phyloP scores from a whole-genome alignment of 352 stramenopile genomes.

The Globisporangium abappressorium region DNA sequence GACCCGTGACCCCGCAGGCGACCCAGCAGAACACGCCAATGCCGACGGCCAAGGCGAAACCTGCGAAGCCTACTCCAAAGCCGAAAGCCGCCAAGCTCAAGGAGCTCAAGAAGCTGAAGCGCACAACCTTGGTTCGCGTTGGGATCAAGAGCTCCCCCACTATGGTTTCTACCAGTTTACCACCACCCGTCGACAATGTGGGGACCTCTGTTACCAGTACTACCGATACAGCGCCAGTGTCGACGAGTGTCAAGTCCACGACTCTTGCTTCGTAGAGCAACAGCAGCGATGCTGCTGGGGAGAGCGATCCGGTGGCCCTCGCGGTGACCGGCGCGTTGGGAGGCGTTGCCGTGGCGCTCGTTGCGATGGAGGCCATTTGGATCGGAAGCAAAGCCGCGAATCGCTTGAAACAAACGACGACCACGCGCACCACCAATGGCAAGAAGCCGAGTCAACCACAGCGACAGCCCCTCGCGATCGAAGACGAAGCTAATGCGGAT shows the following conservation, averaged over 20 bases:
- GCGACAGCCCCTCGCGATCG: not conserved
- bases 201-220: not conserved
- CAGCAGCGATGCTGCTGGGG: not conserved
- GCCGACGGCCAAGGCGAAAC: not conserved
- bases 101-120: not conserved
- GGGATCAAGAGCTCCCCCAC: not conserved
- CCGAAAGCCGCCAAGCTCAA: not conserved
- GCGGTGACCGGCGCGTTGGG: not conserved
- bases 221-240: not conserved
- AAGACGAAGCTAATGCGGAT: not conserved
- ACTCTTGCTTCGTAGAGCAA: not conserved
- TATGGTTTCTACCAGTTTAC: not conserved
- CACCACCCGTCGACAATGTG: not conserved
- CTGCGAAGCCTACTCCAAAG: not conserved
- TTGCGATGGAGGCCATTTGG: not conserved
- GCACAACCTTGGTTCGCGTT: not conserved
- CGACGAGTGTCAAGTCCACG: not conserved
- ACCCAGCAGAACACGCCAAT: not conserved
- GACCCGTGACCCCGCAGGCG: not conserved
- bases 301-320: not conserved
- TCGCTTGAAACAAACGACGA: not conserved
- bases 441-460: not conserved
- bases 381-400: not conserved
- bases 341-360: not conserved
- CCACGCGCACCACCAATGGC: not conserved